phyloP scores from a whole-genome alignment of 2,329 filamentous ascomycete species.

The Aspergillus pseudoglaucus region DNA sequence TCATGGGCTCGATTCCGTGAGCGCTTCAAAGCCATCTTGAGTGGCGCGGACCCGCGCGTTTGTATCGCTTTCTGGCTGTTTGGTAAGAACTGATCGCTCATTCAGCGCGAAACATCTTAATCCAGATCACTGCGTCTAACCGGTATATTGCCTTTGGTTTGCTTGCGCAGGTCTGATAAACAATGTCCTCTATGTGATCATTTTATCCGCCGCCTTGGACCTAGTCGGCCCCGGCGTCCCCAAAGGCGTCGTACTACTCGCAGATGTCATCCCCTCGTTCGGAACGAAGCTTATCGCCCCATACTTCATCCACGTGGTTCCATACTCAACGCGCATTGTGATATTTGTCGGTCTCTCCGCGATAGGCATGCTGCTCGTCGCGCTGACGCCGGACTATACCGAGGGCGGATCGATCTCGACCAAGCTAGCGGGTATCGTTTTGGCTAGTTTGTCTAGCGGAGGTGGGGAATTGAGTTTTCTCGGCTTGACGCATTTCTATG shows the following conservation, averaged over 20 bases:
- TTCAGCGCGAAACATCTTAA: background rate
- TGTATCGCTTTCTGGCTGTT: conserved; percentile 87
- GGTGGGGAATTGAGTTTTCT: conserved; percentile 87
- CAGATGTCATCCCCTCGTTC: conserved; percentile 87
- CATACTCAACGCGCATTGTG: conserved; percentile 69
- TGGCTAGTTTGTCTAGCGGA: conserved; percentile 80
- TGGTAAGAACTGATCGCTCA: conserved; percentile 49
- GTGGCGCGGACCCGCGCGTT: conserved; percentile 63
- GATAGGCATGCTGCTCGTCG: conserved; percentile 83
- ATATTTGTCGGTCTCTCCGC: conserved; percentile 69
- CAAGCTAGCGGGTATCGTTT: conserved; percentile 75
- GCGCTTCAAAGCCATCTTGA: conserved; percentile 57
- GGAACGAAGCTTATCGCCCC: conserved; percentile 80
- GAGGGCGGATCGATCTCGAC: conserved; percentile 57
- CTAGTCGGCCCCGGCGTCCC: conserved; percentile 81
- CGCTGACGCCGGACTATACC: conserved; percentile 61
- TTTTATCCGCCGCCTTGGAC: conserved; percentile 90
- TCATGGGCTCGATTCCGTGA: conserved; percentile 70
- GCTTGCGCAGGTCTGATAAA: conserved; percentile 68
- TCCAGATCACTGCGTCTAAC: background rate
- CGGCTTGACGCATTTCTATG: conserved; percentile 88
- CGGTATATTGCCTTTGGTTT: background rate
- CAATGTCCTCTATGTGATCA: conserved; percentile 96
- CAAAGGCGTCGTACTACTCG: conserved; percentile 86
- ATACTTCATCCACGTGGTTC: conserved; percentile 85